phyloP scores from a whole-genome alignment of 2,329 filamentous ascomycete genomes.

The Aspergillus hortae region DNA sequence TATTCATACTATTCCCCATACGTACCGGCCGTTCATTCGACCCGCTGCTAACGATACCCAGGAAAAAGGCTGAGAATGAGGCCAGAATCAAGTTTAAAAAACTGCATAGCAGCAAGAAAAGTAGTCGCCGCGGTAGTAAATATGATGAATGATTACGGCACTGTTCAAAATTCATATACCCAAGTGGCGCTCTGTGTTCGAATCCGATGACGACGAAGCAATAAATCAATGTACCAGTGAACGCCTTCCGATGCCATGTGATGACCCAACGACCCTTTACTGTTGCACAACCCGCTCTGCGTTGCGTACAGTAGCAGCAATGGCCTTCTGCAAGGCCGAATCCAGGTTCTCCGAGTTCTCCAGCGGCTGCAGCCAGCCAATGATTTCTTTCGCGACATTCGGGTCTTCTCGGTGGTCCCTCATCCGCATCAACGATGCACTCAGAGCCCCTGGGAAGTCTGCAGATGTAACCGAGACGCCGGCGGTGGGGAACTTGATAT shows the following conservation, averaged over 20 bases:
- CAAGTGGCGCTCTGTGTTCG: constrained; percentile 2
- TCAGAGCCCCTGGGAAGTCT: constrained; percentile 70
- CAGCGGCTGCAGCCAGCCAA: constrained; percentile 49
- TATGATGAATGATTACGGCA: constrained; percentile 33
- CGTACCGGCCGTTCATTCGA: too few relatives aligned
- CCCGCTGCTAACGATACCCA: constrained; percentile 23
- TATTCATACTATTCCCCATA: background rate
- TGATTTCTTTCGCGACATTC: constrained; percentile 45
- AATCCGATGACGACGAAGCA: background rate
- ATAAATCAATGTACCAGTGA: background rate
- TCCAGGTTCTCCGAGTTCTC: constrained; percentile 47
- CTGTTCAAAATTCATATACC: constrained; percentile 16
- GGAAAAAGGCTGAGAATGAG: constrained; percentile 57
- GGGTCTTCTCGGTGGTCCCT: constrained; percentile 47
- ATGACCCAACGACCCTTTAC: constrained; percentile 13
- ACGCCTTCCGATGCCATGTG: constrained; percentile 8
- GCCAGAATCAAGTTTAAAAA: constrained; percentile 57
- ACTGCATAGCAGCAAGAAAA: constrained; percentile 60
- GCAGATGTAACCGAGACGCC: constrained; percentile 61
- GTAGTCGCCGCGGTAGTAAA: constrained; percentile 44
- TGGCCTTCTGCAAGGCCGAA: constrained; percentile 51
- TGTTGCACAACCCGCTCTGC: constrained; percentile 27
- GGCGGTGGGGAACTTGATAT: constrained; percentile 67
- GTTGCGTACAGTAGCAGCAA: constrained; percentile 39
- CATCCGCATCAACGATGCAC: constrained; percentile 61